Percentiles rank a stretch among this genome's conserved stretches.
Evolutionary conservation across 1,284 basidiomycete species (phyloP).

Genomic region (Austroboletus novae-zelandiae): DNA sequence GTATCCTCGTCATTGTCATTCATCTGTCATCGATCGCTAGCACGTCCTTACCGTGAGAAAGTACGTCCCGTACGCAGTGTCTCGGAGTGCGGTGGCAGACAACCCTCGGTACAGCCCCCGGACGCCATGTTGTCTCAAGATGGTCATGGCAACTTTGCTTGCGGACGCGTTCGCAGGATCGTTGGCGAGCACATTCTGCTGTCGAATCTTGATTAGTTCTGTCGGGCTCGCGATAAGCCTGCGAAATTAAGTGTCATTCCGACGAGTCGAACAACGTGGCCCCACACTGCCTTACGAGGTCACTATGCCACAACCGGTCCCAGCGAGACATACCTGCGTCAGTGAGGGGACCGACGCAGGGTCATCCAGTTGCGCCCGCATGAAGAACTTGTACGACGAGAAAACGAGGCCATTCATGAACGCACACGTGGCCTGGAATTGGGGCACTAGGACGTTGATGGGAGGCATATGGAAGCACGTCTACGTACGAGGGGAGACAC

Average conservation of each 20-base stretch:
- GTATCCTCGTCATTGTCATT: constrained; percentile 5
- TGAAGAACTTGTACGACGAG: constrained; percentile 68
- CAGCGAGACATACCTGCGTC: constrained; percentile 71
- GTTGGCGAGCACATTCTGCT: constrained; percentile 55
- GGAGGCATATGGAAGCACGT: too few relatives aligned
- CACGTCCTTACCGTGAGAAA: constrained; percentile 60
- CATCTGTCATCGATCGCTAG: not conserved
- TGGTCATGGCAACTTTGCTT: constrained; percentile 48
- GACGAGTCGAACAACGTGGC: too few relatives aligned
- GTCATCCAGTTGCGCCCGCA: constrained; percentile 54
- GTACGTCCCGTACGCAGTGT: constrained; percentile 81
- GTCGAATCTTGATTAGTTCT: constrained; percentile 85
- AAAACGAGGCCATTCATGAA: constrained; percentile 77
- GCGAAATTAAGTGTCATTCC: not conserved
- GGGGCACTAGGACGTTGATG: too few relatives aligned
- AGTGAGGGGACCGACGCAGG: constrained; percentile 53
- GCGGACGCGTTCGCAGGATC: constrained; percentile 37
- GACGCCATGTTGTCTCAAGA: constrained; percentile 57
- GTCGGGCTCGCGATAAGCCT: constrained; percentile 79
- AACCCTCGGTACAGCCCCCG: constrained; percentile 77
- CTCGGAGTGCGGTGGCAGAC: constrained; percentile 67
- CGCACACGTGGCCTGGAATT: constrained; percentile 57
- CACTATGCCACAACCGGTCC: constrained; percentile 72
- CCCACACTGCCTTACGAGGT: constrained; percentile 51
- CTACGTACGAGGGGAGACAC: constrained; percentile 63